These are phyloP conservation scores for Petrea volubilis DNA, from an alignment of 257 asterid species.

Conservation along the genomic window DNA sequence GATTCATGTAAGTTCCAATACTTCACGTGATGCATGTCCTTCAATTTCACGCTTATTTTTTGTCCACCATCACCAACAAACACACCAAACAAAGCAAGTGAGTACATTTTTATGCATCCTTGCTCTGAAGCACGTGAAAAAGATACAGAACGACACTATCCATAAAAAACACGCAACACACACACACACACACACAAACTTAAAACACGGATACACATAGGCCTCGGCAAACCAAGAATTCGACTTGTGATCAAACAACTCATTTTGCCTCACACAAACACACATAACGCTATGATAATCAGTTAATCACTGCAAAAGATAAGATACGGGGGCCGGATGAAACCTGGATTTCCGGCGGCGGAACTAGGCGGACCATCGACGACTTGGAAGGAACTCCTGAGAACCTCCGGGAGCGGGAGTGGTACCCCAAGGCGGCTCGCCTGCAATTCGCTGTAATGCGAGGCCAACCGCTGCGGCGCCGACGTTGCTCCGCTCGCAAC, in stretches of 20 bases:
- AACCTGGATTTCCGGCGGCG: conserved; percentile 86
- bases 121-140: no score
- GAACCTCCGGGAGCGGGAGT: conserved; percentile 69
- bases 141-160: no score
- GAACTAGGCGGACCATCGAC: conserved; percentile 74
- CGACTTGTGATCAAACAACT: no score
- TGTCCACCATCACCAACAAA: not conserved
- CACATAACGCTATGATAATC: no score
- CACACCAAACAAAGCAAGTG: not conserved
- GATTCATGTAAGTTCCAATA: not conserved
- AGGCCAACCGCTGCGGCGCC: conserved; percentile 43
- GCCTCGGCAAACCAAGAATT: no score
- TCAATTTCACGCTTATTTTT: not conserved
- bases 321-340: not conserved
- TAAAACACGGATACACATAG: no score
- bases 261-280: no score
- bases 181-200: no score
- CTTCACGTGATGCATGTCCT: not conserved
- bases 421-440: conserved; percentile 60
- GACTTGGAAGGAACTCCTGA: conserved; percentile 58
- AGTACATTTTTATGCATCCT: no score
- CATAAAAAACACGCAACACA: no score
- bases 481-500: conserved; percentile 26
- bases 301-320: no score
- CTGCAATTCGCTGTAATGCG: conserved; percentile 73